phyloP scores from a whole-genome alignment of 345 rosid genomes.

The Microcos paniculata region DNA sequence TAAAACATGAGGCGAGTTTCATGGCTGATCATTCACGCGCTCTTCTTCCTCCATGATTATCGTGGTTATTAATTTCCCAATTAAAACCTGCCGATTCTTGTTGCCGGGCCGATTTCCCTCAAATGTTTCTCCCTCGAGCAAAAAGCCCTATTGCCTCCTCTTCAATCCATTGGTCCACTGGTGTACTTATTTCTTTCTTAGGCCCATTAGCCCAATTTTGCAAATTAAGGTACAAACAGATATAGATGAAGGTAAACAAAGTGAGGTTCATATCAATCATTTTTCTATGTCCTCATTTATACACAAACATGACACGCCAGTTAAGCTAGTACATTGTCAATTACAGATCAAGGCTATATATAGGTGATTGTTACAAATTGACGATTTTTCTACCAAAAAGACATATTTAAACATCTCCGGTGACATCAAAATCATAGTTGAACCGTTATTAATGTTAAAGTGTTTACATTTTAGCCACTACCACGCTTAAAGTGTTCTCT shows the following conservation, averaged over 20 bases:
- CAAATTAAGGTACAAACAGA: no score
- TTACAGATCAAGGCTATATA: constrained; percentile 18
- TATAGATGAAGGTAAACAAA: constrained; percentile 35
- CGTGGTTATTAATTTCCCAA: no score
- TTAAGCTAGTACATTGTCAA: constrained; percentile 38
- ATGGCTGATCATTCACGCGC: no score
- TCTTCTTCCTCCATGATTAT: no score
- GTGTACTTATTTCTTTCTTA: no score
- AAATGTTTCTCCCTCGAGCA: no score
- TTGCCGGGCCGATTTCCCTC: no score
- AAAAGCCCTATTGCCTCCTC: no score
- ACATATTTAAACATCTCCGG: background rate
- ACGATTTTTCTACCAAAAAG: background rate
- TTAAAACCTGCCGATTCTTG: no score
- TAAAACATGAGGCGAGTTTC: no score
- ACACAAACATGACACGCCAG: constrained; percentile 24
- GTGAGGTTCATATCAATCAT: constrained; percentile 35
- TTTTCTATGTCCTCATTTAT: constrained; percentile 29
- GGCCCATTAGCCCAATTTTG: no score
- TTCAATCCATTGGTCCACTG: no score
- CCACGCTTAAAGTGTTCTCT: constrained; percentile 72
- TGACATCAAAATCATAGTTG: constrained; percentile 3
- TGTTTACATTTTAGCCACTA: constrained; percentile 32
- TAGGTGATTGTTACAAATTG: background rate
- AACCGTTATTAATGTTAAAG: constrained; percentile 6